Base-by-base conservation (phyloP, 306 rosid species). In the Ormosia semicastrata region DNA sequence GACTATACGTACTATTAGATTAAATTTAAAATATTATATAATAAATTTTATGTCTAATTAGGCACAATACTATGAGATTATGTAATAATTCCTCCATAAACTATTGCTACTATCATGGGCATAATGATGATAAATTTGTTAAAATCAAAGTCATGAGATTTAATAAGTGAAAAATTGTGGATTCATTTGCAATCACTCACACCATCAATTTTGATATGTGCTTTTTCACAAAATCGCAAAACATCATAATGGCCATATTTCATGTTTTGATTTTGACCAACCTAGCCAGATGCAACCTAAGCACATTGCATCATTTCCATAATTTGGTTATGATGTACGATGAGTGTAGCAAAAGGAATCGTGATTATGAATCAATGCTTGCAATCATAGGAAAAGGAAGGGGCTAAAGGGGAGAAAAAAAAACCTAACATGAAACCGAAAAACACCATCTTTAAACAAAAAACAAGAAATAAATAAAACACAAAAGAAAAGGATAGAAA, bases 221-320 rank as follows among this genome's bases (percentile, higher is more conserved):
- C 72, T 83, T 77, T 77, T 33, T 43, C 17, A 62, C 15, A 54
- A 66, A 29, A 77, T 82, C 75, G 82, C 56, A 46, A 76, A 66
- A 24, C 1, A 86, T 68, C 80, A 65, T 33, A 57, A 17, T 15
- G 90, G 62, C 56, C 81, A 69, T 77, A 40, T 18, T 76, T 84
- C 89, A 74, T 80, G 88, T 81, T 70, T 67, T 66, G 34, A 71
- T 76, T 83, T 79, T 81, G 47, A 40, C 83, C 78, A 82, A 89
- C 91, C 86, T 70, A 87, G 85, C 89, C 93, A 86, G 85, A 88
- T 87, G 47, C 50, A 86, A 86, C 92, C 60, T 30, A 49, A 37
- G 47, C 78, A 82, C 85, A 37, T 15, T 39, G 15, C 33, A 44
- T 40, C 54, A 62, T 80, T 53, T 24, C 49, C 44, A 18, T 11